Conservation (phyloP, 768 basidiomycete species). For the Leucocoprinus birnbaumii region DNA sequence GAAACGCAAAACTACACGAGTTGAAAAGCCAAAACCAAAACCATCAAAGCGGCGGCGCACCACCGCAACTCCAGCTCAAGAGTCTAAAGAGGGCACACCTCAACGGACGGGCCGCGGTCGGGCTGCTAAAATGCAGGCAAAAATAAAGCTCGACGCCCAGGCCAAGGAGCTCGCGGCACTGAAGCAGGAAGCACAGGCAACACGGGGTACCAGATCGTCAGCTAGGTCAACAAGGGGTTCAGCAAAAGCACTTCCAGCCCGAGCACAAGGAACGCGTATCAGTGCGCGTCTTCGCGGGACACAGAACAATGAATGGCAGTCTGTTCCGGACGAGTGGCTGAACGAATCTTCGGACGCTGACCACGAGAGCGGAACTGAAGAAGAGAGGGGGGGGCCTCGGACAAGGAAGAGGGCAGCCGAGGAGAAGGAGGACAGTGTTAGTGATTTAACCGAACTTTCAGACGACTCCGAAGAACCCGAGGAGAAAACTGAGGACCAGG, state of each 20-base stretch:
- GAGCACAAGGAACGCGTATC: constrained; percentile 53
- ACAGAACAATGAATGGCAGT: constrained; percentile 72
- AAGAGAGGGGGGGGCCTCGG: constrained; percentile 28
- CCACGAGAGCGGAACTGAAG: not conserved
- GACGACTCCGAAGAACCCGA: constrained; percentile 34
- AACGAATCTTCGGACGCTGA: constrained; percentile 18
- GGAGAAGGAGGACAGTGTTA: constrained; percentile 60
- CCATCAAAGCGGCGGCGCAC: constrained; percentile 21
- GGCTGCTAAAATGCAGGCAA: constrained; percentile 71
- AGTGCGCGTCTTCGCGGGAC: constrained; percentile 65
- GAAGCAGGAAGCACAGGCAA: constrained; percentile 55
- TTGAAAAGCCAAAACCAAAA: constrained; percentile 13
- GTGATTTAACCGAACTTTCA: constrained; percentile 74
- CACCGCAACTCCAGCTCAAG: not conserved
- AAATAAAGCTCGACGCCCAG: constrained; percentile 63
- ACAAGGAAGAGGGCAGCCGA: constrained; percentile 31
- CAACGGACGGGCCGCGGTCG: constrained; percentile 46
- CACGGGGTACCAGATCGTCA: constrained; percentile 12
- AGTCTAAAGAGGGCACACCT: constrained; percentile 8
- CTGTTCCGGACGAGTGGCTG: constrained; percentile 77
- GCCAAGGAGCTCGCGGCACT: constrained; percentile 66
- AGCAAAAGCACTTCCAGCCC: constrained; percentile 19
- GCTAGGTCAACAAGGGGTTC: constrained; percentile 12
- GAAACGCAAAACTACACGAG: constrained; percentile 11
- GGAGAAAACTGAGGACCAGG: not conserved